phyloP scores from a whole-genome alignment of 1,139 yeast species.

The Torulaspora pretoriensis region DNA sequence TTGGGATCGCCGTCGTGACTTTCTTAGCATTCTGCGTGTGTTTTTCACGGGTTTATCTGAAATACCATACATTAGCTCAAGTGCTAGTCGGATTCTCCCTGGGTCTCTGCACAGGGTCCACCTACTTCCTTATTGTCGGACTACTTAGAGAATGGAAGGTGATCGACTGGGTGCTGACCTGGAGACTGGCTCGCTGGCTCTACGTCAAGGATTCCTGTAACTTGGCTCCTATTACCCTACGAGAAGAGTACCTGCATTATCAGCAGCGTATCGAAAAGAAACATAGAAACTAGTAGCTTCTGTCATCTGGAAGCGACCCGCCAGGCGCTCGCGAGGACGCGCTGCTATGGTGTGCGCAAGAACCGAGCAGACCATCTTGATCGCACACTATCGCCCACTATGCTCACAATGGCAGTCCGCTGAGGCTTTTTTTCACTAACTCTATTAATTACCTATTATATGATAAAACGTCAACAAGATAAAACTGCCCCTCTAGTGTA shows the following conservation, averaged over 20 bases:
- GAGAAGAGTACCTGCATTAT: slow-evolving; percentile 37
- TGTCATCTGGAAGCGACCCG: too few relatives aligned
- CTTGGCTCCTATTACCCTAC: slow-evolving; percentile 38
- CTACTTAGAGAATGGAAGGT: slow-evolving; percentile 56
- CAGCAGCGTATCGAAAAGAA: slow-evolving; percentile 20
- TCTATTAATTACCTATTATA: too few relatives aligned
- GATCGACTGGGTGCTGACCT: slow-evolving; percentile 52
- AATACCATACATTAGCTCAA: slow-evolving; percentile 71
- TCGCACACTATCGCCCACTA: slow-evolving; percentile 98
- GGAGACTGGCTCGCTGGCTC: slow-evolving; percentile 45
- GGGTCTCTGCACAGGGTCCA: slow-evolving; percentile 57
- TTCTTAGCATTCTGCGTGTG: slow-evolving; percentile 50
- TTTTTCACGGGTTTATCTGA: slow-evolving; percentile 69
- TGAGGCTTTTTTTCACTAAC: too few relatives aligned
- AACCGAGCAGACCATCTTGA: slow-evolving; percentile 84
- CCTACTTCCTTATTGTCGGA: slow-evolving; percentile 53
- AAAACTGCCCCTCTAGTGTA: too few relatives aligned
- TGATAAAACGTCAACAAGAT: too few relatives aligned
- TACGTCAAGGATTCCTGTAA: slow-evolving; percentile 57
- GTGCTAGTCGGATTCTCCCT: slow-evolving; percentile 66
- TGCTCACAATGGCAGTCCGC: too few relatives aligned
- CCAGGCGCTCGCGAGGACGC: too few relatives aligned
- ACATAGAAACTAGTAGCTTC: not conserved
- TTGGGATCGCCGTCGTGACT: slow-evolving; percentile 26
- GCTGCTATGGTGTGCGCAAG: too few relatives aligned